Conservation (phyloP, 1,284 basidiomycete genomes). For the Leccinum brunneo-olivaceum region DNA sequence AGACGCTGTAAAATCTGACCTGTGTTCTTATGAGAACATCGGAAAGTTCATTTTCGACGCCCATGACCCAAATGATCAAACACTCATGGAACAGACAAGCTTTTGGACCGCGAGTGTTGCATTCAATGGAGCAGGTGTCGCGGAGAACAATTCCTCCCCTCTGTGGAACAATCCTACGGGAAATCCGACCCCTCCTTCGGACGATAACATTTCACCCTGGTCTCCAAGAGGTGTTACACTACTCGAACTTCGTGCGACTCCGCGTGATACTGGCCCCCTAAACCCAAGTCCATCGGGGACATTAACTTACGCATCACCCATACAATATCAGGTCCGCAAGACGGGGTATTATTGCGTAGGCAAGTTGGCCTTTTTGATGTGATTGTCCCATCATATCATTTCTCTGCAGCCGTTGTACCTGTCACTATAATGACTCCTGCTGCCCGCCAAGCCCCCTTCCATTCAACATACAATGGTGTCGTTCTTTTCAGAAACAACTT, state of each 20-base stretch:
- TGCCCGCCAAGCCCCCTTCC: conserved; percentile 40
- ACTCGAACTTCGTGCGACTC: conserved; percentile 6
- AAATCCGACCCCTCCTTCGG: conserved; percentile 47
- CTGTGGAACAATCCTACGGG: conserved; percentile 59
- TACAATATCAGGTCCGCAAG: conserved; percentile 77
- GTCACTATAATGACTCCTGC: conserved; percentile 55
- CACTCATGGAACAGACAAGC: conserved; percentile 60
- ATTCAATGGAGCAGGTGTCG: conserved; percentile 34
- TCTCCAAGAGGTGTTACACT: conserved; percentile 24
- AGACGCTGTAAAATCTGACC: conserved; percentile 59
- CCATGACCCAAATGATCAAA: conserved; percentile 47
- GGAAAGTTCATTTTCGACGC: conserved; percentile 78
- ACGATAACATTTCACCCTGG: conserved; percentile 44
- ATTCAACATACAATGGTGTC: conserved; percentile 77
- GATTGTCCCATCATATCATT: conserved; percentile 7
- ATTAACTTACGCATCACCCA: conserved; percentile 52
- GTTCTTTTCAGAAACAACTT: conserved; percentile 89
- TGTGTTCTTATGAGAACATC: conserved; percentile 65
- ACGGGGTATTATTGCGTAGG: conserved; percentile 96
- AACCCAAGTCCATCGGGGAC: conserved; percentile 46
- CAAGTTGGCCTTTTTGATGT: conserved; percentile 33
- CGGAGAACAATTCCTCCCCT: conserved; percentile 5
- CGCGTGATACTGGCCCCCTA: conserved; percentile 27
- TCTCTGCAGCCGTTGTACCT: conserved; percentile 67
- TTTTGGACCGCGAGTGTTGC: conserved; percentile 73